These are phyloP conservation scores for Styphnolobium japonicum DNA, from an alignment of 306 rosid species.

Conservation along the genomic window DNA sequence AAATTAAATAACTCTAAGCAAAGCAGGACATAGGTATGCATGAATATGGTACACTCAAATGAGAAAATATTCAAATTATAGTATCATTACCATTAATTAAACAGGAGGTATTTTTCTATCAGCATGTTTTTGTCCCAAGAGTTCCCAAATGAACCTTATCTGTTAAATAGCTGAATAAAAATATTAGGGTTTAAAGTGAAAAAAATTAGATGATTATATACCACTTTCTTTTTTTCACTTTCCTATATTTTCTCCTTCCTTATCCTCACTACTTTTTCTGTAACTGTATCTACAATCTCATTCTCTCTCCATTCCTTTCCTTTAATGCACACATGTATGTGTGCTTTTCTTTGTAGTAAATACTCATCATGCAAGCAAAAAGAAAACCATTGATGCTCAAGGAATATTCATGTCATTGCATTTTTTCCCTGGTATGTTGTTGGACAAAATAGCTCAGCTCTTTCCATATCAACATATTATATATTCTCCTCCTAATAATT, in stretches of 20 bases:
- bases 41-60: background rate
- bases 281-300: background rate
- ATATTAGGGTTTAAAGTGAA: background rate
- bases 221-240: background rate
- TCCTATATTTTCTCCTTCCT: background rate
- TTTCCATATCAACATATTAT: no score
- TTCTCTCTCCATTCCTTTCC: background rate
- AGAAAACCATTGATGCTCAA: slow-evolving; percentile 8
- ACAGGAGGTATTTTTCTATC: background rate
- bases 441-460: no score
- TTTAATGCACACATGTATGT: background rate
- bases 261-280: background rate
- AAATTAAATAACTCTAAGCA: slow-evolving; percentile 6
- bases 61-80: background rate
- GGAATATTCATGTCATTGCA: background rate
- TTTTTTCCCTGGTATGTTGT: no score
- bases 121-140: background rate
- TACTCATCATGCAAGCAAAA: background rate
- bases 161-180: background rate
- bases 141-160: background rate
- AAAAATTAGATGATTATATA: background rate
- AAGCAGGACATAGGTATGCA: slow-evolving; percentile 10
- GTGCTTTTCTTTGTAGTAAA: background rate
- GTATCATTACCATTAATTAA: no score
- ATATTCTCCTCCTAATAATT: no score